Base-by-base conservation (phyloP, 148 eudicot species). In the Simmondsia chinensis region DNA sequence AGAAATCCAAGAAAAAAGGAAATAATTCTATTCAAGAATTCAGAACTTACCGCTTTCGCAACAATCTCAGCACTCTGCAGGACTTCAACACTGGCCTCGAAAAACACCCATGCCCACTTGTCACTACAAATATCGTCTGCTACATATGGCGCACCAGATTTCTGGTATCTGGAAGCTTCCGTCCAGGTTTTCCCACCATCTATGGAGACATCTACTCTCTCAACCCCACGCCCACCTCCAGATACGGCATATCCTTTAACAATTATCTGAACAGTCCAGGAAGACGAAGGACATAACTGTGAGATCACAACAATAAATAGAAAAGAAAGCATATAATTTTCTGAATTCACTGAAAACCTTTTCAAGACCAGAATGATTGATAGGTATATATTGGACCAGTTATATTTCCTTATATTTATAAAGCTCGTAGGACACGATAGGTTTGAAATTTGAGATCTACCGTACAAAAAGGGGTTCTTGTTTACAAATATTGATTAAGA, bases 91-190 rank as follows among this genome's bases (percentile, higher is more conserved):
- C 48, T 47, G 28, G 83, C 77, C 79, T 89, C 83, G 46, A 89
- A 84, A 24, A 89, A 42, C 33, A 84, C 87, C 95, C 97, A 89
- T 27, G 97, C 97, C 97, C 97, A 89, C 66, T 74, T 84, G 58
- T 89, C 95, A 64, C 93, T 64, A 19, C 37, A 22, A 27, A 23
- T 44, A 46, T 69, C 66, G 68, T 89, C 95, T 23, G 97, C 81
- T 42, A 67, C 56, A 41, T 89, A 89, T 15, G 73, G 66, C 27
- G 58, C 30, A 11, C 80, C 83, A 7, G 70, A 13, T 69, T 67
- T 89, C 73, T 89, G 97, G 68, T 48, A 84, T 58, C 75, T 78
- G 36, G 82, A 67, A 33, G 97, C 93, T 78, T 89, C 95, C 60
- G 69, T 48, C 97, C 97, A 89, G 45, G 84, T 71, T 66, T 78